Evolutionary conservation across 208 protist species (phyloP), one percentile per base, ranked within the genome.

Genomic region (Strigomonas culicis): DNA sequence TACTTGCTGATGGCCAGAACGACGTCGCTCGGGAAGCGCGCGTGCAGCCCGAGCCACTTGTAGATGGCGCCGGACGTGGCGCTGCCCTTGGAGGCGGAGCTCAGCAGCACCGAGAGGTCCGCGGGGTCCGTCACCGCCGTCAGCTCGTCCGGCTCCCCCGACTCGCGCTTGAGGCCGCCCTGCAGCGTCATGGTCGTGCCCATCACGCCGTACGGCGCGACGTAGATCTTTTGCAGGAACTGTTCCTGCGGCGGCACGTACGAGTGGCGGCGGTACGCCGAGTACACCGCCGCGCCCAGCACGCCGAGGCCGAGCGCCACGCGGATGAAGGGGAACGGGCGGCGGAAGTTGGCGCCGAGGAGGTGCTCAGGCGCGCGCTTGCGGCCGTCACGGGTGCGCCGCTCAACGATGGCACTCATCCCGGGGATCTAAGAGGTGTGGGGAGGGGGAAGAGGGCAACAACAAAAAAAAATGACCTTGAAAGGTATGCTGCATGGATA

Each of bases 41-140:
- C 80, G 43, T 73, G 71, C 21, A 90, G 74, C 6, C 84, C 77
- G 22, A 92, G 63, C 87, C 86, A 93, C 51, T 90, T 90, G 80
- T 94, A 94, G 53, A 96, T 93, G 2, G 86, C 84, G 21, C 84
- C 79, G 0, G 90, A 87, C 7, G 90, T 88, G 21, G 87, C 90
- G 1, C 61, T 77, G 3, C 81, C 87, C 36, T 72, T 73, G 41
- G 58, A 70, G 19, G 76, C 78, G 13, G 74, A 78, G 31, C 75
- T 83, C 57, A 90, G 82, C 56, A 94, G 75, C 34, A 80, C 56
- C 61, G 81, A 74, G 43, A 93, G 68, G 52, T 90, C 85, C 15
- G 86, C 79, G 0, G 82, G 70, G 58, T 94, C 90, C 19, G 84
- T 84, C 55, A 96, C 79, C 6, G 83, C 79, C 44, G 71, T 77